Evolutionary conservation across 2,329 filamentous ascomycete genomes (phyloP), one percentile per base, ranked within the genome.

Genomic region (Calonectria leucothoes): DNA sequence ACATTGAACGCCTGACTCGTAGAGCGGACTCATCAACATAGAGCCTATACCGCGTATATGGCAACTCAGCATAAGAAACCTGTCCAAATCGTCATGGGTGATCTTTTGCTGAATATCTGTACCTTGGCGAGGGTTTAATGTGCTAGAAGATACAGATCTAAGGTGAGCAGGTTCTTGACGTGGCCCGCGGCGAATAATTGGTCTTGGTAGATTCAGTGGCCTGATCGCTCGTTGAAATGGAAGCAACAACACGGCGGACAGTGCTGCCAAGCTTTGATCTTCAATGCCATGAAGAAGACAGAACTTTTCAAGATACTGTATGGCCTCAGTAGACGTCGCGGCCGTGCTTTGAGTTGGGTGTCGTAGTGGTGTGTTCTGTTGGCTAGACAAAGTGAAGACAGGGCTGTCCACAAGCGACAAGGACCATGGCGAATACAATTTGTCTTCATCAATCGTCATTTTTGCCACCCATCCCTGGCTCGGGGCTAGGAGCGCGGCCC

Each of bases 401-500:
- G 29, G n/a, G 15, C 52, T 52, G 1, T 51, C 11, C n/a, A 7
- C 23, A 20, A 68, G 35, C 5, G 55, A 55, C 45, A 71, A 14
- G 17, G 70, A 67, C 70, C 70, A 71, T 57, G 70, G 70, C 8
- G 64, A 52, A 20, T 64, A 39, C 10, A 68, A 12, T 23, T 52
- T 45, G 31, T 68, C 55, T 37, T 23, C 45, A 12, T 25, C 45
- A 49, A 49, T 57, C 8, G 8, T 52, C 57, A 52, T 55, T 12
- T 20, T 68, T 29, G 70, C 70, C 29, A 48, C 17, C 70, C 65
- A 72, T 42, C 70, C 70, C 2, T 49, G 39, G 20, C 42, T 48
- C 2, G 55, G 65, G 14, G 65, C 70, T 27, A 65, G 45, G 33
- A 72, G 45, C 31, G 70, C 70, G 49, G 64, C 35, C 70, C 70